Conservation (phyloP, 805 yeast genomes). For the Zygoascus ofunaensis region DNA sequence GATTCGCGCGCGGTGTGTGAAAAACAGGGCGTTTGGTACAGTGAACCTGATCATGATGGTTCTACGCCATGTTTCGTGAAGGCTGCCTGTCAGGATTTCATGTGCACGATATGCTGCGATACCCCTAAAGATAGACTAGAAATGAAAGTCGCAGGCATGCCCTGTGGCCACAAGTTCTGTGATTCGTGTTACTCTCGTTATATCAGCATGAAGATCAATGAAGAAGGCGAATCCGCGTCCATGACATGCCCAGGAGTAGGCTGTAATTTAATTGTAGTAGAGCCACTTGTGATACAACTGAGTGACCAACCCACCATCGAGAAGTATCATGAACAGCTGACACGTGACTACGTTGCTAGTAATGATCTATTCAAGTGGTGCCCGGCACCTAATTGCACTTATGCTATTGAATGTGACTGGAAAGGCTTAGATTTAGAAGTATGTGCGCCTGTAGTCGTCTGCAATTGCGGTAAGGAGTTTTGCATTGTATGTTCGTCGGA, state of each 20-base stretch:
- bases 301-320: slow-evolving; percentile 24
- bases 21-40: slow-evolving; percentile 28
- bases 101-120: slow-evolving; percentile 70
- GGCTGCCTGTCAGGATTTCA: slow-evolving; percentile 27
- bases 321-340: slow-evolving; percentile 20
- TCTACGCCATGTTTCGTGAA: not conserved
- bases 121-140: slow-evolving; percentile 40
- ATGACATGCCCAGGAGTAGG: slow-evolving; percentile 56
- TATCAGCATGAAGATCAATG: slow-evolving; percentile 35
- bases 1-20: slow-evolving; percentile 31
- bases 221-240: slow-evolving; percentile 27
- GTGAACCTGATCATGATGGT: not conserved
- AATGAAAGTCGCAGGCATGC: slow-evolving; percentile 39
- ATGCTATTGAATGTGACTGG: slow-evolving; percentile 40
- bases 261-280: slow-evolving; percentile 36
- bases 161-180: slow-evolving; percentile 70
- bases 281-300: slow-evolving; percentile 27
- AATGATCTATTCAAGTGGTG: slow-evolving; percentile 57
- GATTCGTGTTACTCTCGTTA: slow-evolving; percentile 57
- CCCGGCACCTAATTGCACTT: slow-evolving; percentile 72
- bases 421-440: slow-evolving; percentile 18
- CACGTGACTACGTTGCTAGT: slow-evolving; percentile 42
- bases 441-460: slow-evolving; percentile 57
- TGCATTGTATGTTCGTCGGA: slow-evolving; percentile 70
- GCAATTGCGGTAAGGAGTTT: slow-evolving; percentile 58